Evolutionary conservation across 202 grass and related monocot genomes (phyloP), one percentile per base, ranked within the genome.

Genomic region (Schoenoplectus tabernaemontani): DNA sequence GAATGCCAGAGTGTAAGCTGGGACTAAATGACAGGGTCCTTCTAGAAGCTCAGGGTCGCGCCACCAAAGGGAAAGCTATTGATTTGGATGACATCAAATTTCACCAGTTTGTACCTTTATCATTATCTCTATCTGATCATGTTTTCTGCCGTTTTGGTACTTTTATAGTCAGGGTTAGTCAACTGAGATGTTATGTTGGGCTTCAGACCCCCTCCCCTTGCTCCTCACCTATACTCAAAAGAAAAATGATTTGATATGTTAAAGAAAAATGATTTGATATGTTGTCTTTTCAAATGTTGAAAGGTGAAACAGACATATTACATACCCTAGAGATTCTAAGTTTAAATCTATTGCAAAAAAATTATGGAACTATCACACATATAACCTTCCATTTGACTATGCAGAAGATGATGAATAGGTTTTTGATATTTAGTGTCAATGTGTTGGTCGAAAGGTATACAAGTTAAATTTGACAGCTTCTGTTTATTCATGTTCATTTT

Each of bases 41-140:
- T 86, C 88, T 96, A 82, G 96, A 99, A 89, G 92, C 96, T 84
- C 96, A 99, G 90, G 96, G 96, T 37, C 86, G 92, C 73, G 82
- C 96, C 81, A 89, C 96, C 47, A 99, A 99, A 87, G 96, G 96
- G 73, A 99, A 99, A 83, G 96, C 96, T 13, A 99, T 99, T 81
- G 96, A 99, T 83, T 87, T 99, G 63, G 96, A 99, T 86, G 96
- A 99, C 74, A 99, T 99, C 71, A 99, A 99, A 89, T 99, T 99
- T 84, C 96, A 99, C 78, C 96, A 99, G 96, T 74, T 42, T 7
- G 57, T 1, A 66, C 80, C 20, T 4, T 84, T 86, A 50, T 78
- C 10, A 83, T 78, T 64, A n/a, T n/a, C 58, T 83, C 17, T 32
- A 71, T 59, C 36, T 75, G n/a, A 19, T 17, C 19, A n/a, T n/a